Conservation (phyloP, 2,329 filamentous ascomycete species). For the Aspergillus ruber region DNA sequence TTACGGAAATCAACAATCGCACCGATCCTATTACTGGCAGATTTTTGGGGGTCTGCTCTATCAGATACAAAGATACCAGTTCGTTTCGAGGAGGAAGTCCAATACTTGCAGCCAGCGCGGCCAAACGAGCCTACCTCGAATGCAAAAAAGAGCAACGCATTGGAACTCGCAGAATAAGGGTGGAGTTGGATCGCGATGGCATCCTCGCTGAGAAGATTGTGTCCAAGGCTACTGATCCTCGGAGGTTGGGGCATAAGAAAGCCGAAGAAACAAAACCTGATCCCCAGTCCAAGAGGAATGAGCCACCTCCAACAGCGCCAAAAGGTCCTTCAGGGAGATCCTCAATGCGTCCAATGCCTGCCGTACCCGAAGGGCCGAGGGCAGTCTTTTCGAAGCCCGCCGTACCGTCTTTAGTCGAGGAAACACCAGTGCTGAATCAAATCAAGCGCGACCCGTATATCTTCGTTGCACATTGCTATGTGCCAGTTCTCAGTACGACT, state of each 20-base stretch:
- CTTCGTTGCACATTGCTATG: slow-evolving; percentile 78
- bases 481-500: slow-evolving; percentile 79
- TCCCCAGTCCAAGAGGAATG: slow-evolving; percentile 43
- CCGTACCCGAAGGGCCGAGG: slow-evolving; percentile 35
- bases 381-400: slow-evolving; percentile 25
- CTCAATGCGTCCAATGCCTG: slow-evolving; percentile 27
- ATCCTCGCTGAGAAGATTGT: slow-evolving; percentile 73
- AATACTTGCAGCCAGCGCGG: slow-evolving; percentile 69
- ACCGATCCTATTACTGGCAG: slow-evolving; percentile 92
- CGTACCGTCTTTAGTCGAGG: slow-evolving; percentile 53
- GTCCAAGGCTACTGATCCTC: slow-evolving; percentile 64
- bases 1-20: slow-evolving; percentile 85
- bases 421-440: slow-evolving; percentile 59
- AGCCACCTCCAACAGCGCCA: slow-evolving; percentile 75
- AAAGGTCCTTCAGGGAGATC: slow-evolving; percentile 67
- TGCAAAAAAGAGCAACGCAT: slow-evolving; percentile 73
- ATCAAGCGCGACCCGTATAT: slow-evolving; percentile 80
- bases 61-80: slow-evolving; percentile 73
- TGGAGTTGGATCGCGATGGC: slow-evolving; percentile 86
- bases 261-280: slow-evolving; percentile 27
- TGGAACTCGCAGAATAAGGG: slow-evolving; percentile 67
- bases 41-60: slow-evolving; percentile 86
- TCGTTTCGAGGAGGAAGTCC: slow-evolving; percentile 46
- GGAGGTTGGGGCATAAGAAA: slow-evolving; percentile 48
- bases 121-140: slow-evolving; percentile 67